Base-by-base conservation (phyloP, 2,329 filamentous ascomycete genomes). In the Tolypocladium inflatum region DNA sequence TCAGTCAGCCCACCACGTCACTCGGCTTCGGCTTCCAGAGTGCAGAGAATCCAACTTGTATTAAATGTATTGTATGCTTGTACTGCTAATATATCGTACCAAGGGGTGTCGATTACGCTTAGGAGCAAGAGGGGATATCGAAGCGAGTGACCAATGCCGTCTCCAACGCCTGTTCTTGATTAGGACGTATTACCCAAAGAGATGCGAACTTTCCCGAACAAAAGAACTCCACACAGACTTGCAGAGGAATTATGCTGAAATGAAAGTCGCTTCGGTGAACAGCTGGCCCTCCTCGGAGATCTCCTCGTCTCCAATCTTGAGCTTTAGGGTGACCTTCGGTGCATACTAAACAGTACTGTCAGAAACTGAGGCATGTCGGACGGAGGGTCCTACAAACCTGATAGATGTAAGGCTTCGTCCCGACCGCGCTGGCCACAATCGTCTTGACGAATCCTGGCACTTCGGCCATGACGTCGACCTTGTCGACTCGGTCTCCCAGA, bases 371-470 rank as follows among this genome's bases (percentile, higher is more conserved):
- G 7, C 39, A 10, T 35, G 42, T 15, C n/a, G 57, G 42, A 37
- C 54, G 42, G 39, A 33, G 52, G 43, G 43, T 55, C 42, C 54
- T 37, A 71, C 80, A 64, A 73, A 92, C 90, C 81, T 96, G 94
- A 76, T 97, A 99, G 67, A 99, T 97, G 73, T 97, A 99, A 6
- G 94, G 94, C 78, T 91, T 94, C 35, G 94, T 96, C 62, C 94
- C 94, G 4, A 88, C 91, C 15, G 93, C 90, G 63, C 84, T 87
- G 50, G 90, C 90, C 33, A 96, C 91, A 70, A 99, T 91, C 66
- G 86, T 86, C 83, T 99, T 99, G 73, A 99, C 87, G 67, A 99
- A 96, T 37, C 88, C 90, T 3, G 94, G 94, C 41, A 99, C 89
- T 74, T 99, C 92, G 30, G 89, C 91, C 91, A 99, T 95, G 67